Base-by-base conservation (phyloP, 192 early-diverging fungal species). In the Umbelopsis vinacea region DNA sequence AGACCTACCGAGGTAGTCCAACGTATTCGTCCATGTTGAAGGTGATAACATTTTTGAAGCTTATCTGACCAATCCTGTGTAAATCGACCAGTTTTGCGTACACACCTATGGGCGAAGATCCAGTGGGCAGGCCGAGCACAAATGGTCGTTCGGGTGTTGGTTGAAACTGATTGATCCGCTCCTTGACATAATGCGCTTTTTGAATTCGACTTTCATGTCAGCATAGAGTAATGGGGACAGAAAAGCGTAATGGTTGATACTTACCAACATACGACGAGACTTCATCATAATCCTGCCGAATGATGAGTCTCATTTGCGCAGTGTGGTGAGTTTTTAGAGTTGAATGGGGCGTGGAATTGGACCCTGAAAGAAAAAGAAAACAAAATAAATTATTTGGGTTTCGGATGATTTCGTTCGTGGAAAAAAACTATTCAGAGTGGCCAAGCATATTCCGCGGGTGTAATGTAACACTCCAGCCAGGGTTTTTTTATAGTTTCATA, bases 21-120 rank as follows among this genome's bases (percentile, higher is more conserved):
- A 93, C 92, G 75, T 94, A 94, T 86, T 94, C 91, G 76, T 95
- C 93, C 92, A 94, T 95, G 81, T 93, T 93, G 82, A 93, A 95
- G 21, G 90, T 90, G 48, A 95, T 87, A 10, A 95, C 91, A 66
- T 95, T 74, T 75, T 91, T 87, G 82, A 95, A 95, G 35, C 90
- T 91, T 50, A 95, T 75, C 50, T 84, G 82, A 40, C 90, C 91
- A 15, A 84, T 82, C 50, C 85, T 81, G 84, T 90, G 83, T 82
- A 89, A 85, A 72, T 89, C 79, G 40, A 95, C 93, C 43, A 95
- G 82, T 52, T 89, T 88, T 81, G 89, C 89, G 83, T 93, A 95
- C 24, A 91, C 87, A 54, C 89, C 91, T 60, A 94, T 82, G 12
- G 92, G 93, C 5, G 92, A 94, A 15, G 92, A 92, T 47, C 93